Base-by-base conservation (phyloP, 2,329 filamentous ascomycete genomes). In the Ophiosphaerella herpotricha region DNA sequence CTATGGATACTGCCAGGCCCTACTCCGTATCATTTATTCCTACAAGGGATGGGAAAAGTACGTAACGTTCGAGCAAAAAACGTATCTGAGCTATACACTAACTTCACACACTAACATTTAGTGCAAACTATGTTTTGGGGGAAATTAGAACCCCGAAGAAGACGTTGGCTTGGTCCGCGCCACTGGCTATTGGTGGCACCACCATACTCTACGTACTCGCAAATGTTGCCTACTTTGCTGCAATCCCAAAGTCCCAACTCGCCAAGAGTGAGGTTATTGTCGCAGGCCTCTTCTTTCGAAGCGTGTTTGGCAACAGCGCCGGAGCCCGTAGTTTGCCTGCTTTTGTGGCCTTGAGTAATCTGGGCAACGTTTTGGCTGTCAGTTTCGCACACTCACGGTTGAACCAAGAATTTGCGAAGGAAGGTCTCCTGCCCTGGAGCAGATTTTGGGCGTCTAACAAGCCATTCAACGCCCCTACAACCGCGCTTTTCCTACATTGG, bases 391-490 rank as follows among this genome's bases (percentile, higher is more conserved):
- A 85, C 45, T 74, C 83, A 0, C 77, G 84, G 1, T 59, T 86
- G 8, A 85, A 84, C 57, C 83, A 86, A 55, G 86, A 89, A 67
- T 75, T 90, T 38, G 87, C 83, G 1, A 88, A 87, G 61, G 87
- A 90, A 61, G 86, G 86, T 0, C 74, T 90, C 5, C 63, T 90
- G 12, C 87, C 87, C 0, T 87, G 80, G 46, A 84, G 83, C 52
- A 77, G 78, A 2, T 82, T 90, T 66, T 89, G 84, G 83, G 86
- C 86, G 0, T 88, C 85, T 3, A 86, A 85, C 62, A 83, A 81
- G 70, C 87, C 87, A 0, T 87, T 85, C 54, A 84, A 85, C 48
- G 80, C 87, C 0, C 87, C 86, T 16, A 56, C 66, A 2, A 55
- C 68, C 7, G 66, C 68, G 68, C 72, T 85, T 7, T 82, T 88